Evolutionary conservation across 768 basidiomycete species (phyloP).

Genomic region (Hygrocybe coccinea): DNA sequence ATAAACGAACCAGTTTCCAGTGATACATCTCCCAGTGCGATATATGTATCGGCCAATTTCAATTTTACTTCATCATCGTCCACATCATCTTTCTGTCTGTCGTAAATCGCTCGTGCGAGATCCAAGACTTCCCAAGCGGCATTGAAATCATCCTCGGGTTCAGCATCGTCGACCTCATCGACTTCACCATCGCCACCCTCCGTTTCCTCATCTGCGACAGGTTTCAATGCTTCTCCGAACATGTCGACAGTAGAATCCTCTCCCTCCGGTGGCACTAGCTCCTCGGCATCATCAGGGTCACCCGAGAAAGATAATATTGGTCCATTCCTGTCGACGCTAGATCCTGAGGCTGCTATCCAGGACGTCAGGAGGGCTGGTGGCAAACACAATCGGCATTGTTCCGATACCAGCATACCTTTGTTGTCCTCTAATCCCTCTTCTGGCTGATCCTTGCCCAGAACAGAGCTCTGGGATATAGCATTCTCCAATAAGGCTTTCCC

Average conservation of each 20-base stretch:
- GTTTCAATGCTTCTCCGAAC: slow-evolving; percentile 52
- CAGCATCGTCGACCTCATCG: slow-evolving; percentile 62
- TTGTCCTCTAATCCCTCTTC: slow-evolving; percentile 47
- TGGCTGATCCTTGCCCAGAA: slow-evolving; percentile 83
- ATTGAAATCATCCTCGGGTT: slow-evolving; percentile 96
- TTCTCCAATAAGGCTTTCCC: slow-evolving; percentile 92
- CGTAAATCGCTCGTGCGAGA: slow-evolving; percentile 82
- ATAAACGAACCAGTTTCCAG: slow-evolving; percentile 80
- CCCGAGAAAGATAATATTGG: slow-evolving; percentile 77
- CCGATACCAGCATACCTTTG: slow-evolving; percentile 19
- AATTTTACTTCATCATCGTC: slow-evolving; percentile 62
- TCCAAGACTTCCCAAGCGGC: slow-evolving; percentile 98
- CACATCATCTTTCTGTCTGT: slow-evolving; percentile 51
- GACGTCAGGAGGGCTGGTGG: slow-evolving; percentile 7
- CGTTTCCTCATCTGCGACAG: slow-evolving; percentile 41
- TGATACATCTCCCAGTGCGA: slow-evolving; percentile 92
- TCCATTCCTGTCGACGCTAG: slow-evolving; percentile 38
- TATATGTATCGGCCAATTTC: slow-evolving; percentile 87
- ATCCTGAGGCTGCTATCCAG: slow-evolving; percentile 23
- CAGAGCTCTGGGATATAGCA: slow-evolving; percentile 78
- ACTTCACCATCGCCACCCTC: slow-evolving; percentile 52
- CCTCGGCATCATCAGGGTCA: slow-evolving; percentile 63
- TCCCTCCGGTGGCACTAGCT: slow-evolving; percentile 28
- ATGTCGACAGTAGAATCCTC: slow-evolving; percentile 58
- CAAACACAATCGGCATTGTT: slow-evolving; percentile 1